Percentiles rank a stretch among this genome's conserved stretches.
Evolutionary conservation across 768 basidiomycete species (phyloP).

Genomic region (Podaxis pistillaris): DNA sequence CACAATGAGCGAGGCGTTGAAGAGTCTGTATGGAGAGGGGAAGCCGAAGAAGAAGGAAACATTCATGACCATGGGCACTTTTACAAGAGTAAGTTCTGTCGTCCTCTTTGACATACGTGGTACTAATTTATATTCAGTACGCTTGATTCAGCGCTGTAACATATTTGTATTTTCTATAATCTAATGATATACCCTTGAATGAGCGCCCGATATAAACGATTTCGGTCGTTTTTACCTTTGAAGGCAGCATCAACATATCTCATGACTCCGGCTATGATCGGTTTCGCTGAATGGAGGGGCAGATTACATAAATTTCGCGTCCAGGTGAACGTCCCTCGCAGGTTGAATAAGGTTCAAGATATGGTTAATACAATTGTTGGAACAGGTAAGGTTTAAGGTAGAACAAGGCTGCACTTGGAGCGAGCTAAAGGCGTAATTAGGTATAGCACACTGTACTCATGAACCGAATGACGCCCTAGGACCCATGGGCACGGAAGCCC

Average conservation of each 20-base stretch:
- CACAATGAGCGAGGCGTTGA: conserved; percentile 83
- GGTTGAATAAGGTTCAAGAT: too few relatives aligned
- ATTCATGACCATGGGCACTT: conserved; percentile 91
- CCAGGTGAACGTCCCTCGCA: too few relatives aligned
- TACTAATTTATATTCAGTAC: conserved; percentile 18
- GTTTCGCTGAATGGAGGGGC: too few relatives aligned
- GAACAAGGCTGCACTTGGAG: too few relatives aligned
- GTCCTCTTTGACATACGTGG: background rate
- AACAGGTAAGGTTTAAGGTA: too few relatives aligned
- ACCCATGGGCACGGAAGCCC: too few relatives aligned
- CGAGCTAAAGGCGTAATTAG: too few relatives aligned
- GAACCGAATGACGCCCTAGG: too few relatives aligned
- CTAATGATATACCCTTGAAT: background rate
- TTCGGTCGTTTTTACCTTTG: background rate
- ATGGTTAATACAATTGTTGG: too few relatives aligned
- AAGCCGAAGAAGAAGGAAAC: conserved; percentile 67
- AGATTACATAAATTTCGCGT: too few relatives aligned
- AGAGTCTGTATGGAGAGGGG: conserved; percentile 72
- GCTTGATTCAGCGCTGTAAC: conserved; percentile 13
- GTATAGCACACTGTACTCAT: too few relatives aligned
- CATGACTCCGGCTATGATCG: background rate
- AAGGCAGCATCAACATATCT: background rate
- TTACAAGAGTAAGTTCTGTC: conserved; percentile 70
- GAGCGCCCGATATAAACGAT: background rate
- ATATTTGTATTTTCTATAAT: background rate